A percentile compares a stretch with the other conserved stretches of the same genome.
Evolutionary conservation across 83 land plant species (phyloP).

Genomic region (Picea abies): DNA sequence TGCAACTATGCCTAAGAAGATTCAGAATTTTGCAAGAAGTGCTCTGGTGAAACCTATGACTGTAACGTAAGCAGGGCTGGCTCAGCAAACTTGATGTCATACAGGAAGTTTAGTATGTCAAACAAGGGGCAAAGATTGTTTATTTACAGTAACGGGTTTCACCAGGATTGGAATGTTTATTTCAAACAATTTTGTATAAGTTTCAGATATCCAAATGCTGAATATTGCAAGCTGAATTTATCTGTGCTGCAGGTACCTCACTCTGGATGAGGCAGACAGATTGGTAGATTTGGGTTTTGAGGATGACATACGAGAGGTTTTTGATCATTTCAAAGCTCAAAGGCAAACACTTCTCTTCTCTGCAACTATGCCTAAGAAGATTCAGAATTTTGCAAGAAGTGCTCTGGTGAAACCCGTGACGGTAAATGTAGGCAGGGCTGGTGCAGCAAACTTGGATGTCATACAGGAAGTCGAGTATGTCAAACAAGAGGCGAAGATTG

Average conservation of each 20-base stretch:
- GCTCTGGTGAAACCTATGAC: conserved; percentile 92
- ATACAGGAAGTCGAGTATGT: conserved; percentile 98
- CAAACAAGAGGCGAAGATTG: conserved; percentile 95
- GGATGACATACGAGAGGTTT: conserved; percentile 84
- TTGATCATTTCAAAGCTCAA: conserved; percentile 93
- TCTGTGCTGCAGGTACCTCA: conserved; percentile 49
- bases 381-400: conserved; percentile 90
- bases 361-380: conserved; percentile 77
- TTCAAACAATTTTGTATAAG: too few species aligned
- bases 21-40: conserved; percentile 90
- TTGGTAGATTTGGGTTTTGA: conserved; percentile 91
- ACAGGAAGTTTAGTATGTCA: conserved; percentile 96
- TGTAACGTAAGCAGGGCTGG: conserved; percentile 98
- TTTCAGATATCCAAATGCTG: too few species aligned
- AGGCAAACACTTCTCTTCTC: conserved; percentile 88
- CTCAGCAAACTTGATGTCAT: conserved; percentile 95
- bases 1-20: conserved; percentile 95
- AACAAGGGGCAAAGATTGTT: conserved; percentile 94
- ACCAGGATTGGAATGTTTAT: conserved; percentile 84
- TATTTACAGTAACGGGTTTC: too few species aligned
- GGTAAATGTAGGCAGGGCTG: conserved; percentile 97
- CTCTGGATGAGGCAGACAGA: conserved; percentile 91
- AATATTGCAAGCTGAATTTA: too few species aligned
- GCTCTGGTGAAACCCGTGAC: conserved; percentile 92
- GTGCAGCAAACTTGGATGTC: conserved; percentile 95